These are phyloP conservation scores for Malassezia arunalokei DNA, from an alignment of 1,284 basidiomycete species.

Conservation along the genomic window DNA sequence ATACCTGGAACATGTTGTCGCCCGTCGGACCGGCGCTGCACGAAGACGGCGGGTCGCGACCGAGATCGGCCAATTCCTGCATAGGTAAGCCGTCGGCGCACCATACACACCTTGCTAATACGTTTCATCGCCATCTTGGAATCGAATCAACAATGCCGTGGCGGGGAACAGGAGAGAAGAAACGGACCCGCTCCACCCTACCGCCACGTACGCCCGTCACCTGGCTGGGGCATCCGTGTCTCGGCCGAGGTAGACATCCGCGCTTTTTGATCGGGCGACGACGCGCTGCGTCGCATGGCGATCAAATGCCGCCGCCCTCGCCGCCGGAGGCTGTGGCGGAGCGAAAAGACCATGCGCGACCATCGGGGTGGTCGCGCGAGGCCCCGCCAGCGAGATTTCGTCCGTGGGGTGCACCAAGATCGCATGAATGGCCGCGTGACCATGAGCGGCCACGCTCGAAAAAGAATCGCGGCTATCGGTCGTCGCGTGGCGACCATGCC, in stretches of 20 bases:
- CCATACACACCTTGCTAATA: conserved; percentile 41
- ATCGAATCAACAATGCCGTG: background rate
- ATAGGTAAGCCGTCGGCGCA: background rate
- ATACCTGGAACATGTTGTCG: conserved; percentile 46
- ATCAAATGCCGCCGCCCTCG: background rate
- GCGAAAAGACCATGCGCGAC: too few relatives aligned
- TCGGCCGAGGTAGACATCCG: background rate
- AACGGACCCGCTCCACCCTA: too few relatives aligned
- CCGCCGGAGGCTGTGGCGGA: background rate
- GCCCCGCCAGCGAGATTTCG: background rate
- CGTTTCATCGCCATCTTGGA: conserved; percentile 44
- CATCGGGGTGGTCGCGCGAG: background rate
- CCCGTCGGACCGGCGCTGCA: conserved; percentile 45
- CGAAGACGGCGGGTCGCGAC: conserved; percentile 44
- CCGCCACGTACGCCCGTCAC: too few relatives aligned
- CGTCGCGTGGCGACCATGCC: background rate
- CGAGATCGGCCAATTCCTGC: conserved; percentile 42
- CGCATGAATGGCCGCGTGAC: background rate
- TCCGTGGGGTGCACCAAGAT: background rate
- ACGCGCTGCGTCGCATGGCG: background rate
- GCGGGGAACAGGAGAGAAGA: background rate
- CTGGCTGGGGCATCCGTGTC: background rate
- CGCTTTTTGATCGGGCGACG: background rate
- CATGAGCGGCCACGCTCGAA: conserved; percentile 1
- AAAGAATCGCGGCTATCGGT: background rate